These are phyloP conservation scores for Flaveria floridana DNA, from an alignment of 140 eudicot genomes.

Conservation along the genomic window DNA sequence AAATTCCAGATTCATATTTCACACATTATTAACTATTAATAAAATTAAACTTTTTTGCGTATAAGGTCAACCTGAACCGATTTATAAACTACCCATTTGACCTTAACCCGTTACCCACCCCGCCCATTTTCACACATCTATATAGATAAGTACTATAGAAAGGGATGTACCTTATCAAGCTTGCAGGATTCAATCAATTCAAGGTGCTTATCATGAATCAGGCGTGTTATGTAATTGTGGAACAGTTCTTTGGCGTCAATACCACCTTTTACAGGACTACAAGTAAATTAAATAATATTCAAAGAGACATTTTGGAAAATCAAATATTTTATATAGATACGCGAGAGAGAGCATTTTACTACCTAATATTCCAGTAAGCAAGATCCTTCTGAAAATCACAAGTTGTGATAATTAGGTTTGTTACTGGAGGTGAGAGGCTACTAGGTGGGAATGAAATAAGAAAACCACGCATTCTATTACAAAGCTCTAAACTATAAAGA, in stretches of 20 bases:
- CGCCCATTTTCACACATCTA: background rate
- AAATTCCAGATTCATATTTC: background rate
- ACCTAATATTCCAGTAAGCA: slow-evolving; percentile 68
- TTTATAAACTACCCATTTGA: background rate
- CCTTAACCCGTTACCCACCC: background rate
- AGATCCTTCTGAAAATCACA: slow-evolving; percentile 75
- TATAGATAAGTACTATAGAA: slow-evolving; percentile 11
- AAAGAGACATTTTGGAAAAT: background rate
- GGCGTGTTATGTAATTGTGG: slow-evolving; percentile 48
- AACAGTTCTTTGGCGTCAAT: slow-evolving; percentile 81
- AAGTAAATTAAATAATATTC: background rate
- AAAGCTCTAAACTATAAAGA: slow-evolving; percentile 67
- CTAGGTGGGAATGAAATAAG: slow-evolving; percentile 62
- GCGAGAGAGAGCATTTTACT: slow-evolving; percentile 15
- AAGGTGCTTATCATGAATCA: slow-evolving; percentile 61
- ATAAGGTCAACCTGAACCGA: background rate
- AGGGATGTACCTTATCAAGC: slow-evolving; percentile 52
- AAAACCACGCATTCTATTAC: slow-evolving; percentile 60
- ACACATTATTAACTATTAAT: background rate
- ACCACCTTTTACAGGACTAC: slow-evolving; percentile 70
- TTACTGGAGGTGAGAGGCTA: slow-evolving; percentile 69
- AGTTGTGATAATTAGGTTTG: slow-evolving; percentile 63
- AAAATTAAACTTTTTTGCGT: background rate
- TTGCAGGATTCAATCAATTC: slow-evolving; percentile 74
- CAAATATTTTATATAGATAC: background rate